These are phyloP conservation scores for Coemansia javaensis DNA, from an alignment of 192 early-diverging fungal species.

Conservation along the genomic window DNA sequence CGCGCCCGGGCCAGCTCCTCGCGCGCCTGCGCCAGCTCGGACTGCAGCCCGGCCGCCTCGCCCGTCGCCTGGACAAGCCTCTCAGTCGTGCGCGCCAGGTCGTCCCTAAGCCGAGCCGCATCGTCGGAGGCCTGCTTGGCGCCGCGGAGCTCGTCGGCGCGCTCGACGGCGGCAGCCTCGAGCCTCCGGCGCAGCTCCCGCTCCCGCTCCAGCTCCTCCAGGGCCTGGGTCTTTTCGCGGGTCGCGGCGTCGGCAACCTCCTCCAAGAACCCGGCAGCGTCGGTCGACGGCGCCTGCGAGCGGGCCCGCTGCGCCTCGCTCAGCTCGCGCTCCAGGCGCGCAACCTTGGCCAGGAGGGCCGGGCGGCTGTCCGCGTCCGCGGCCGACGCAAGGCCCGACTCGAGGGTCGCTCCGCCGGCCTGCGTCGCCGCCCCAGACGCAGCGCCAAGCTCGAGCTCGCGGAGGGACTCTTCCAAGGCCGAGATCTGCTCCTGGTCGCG, in stretches of 20 bases:
- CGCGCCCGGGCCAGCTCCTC: constrained; percentile 43
- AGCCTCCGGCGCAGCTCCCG: constrained; percentile 32
- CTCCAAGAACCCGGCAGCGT: constrained; percentile 27
- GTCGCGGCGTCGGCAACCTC: constrained; percentile 37
- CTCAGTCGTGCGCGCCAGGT: constrained; percentile 16
- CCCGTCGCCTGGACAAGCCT: constrained; percentile 14
- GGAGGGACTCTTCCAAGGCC: constrained; percentile 71
- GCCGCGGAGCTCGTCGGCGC: constrained; percentile 16
- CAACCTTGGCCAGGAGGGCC: constrained; percentile 49
- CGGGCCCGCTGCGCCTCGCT: constrained; percentile 18
- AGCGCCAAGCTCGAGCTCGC: constrained; percentile 70
- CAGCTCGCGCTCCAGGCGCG: constrained; percentile 62
- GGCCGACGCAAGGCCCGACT: constrained; percentile 24
- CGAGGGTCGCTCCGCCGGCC: constrained; percentile 17
- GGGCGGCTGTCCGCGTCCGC: constrained; percentile 34
- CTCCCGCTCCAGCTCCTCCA: constrained; percentile 24
- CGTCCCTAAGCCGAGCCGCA: constrained; percentile 14
- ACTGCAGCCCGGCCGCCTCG: constrained; percentile 20
- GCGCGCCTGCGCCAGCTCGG: constrained; percentile 23
- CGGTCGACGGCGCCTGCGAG: constrained; percentile 5
- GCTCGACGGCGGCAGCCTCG: constrained; percentile 39
- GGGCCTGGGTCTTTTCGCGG: constrained; percentile 45
- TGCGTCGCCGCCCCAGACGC: constrained; percentile 32
- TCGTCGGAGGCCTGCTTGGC: constrained; percentile 8
- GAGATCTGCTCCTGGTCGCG: constrained; percentile 73